Evolutionary conservation across 2,329 filamentous ascomycete genomes (phyloP), one percentile per base, ranked within the genome.

Genomic region (Fusarium keratoplasticum): DNA sequence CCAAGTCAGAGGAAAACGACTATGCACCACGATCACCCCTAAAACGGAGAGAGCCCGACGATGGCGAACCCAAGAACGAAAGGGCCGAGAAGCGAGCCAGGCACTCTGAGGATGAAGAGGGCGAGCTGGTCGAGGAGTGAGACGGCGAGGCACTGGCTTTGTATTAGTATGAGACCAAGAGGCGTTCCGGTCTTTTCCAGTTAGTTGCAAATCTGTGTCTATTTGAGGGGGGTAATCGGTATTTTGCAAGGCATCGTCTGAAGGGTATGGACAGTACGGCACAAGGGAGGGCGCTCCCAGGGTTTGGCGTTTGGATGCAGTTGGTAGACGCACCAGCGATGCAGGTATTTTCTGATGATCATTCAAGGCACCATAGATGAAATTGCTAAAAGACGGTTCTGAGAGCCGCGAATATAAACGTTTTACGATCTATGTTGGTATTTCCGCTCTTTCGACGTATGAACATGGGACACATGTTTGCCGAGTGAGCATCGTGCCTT

Each of bases 91-190:
- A 88, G 69, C 81, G 85, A n/a, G 82, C 82, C 57, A 82, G 83
- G 60, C 78, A 86, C 31, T 87, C 85, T 0, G 84, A 86, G 64
- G 86, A 88, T 58, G 86, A 88, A 67, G 86, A 88, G 67, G 86
- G 86, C 35, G 86, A 88, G 73, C 82, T 87, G 40, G 76, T 83
- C 35, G 83, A 85, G 67, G 80, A 82, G 38, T 82, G 66, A 70
- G 38, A n/a, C 27, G 40, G 16, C 33, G 44, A 60, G 60, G 52
- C 33, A 67, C 44, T 63, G 52, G 62, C 35, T 63, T 57, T 76
- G 66, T 76, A 72, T 63, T 38, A 72, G 57, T 73, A 76, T 42
- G 57, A 59, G 61, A 68, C 58, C 69, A 73, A 70, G 66, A 69
- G 76, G 76, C 71, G 76, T 78, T 77, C 57, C 22, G 66, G 62